A percentile compares a stretch with the other conserved stretches of the same genome.
phyloP scores from a whole-genome alignment of 768 basidiomycete genomes.

The Cubamyces sp. region DNA sequence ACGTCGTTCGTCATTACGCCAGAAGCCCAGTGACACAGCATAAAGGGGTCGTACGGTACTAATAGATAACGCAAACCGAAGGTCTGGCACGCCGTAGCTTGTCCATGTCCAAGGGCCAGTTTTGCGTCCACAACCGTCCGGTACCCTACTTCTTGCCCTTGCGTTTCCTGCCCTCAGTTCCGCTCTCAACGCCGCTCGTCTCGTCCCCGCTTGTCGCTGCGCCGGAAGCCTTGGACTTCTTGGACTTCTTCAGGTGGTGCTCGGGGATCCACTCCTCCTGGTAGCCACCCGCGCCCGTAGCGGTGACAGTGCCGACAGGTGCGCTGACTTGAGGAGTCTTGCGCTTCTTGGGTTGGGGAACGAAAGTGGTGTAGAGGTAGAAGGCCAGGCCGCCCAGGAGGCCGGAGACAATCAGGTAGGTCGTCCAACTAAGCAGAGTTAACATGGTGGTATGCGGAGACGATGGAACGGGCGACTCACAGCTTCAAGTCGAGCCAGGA shows the following conservation, averaged over 20 bases:
- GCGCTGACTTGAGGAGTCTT: conserved; percentile 53
- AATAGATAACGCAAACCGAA: conserved; percentile 16
- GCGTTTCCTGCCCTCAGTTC: conserved; percentile 52
- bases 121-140: conserved; percentile 15
- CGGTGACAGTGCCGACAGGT: conserved; percentile 61
- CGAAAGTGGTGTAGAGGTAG: conserved; percentile 64
- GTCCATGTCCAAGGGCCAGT: conserved; percentile 8
- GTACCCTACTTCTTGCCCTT: conserved; percentile 54
- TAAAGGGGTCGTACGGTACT: conserved; percentile 1
- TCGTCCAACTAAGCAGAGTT: conserved; percentile 52
- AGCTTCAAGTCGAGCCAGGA: conserved; percentile 82
- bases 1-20: not conserved
- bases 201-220: conserved; percentile 72
- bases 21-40: not conserved
- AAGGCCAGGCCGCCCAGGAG: conserved; percentile 67
- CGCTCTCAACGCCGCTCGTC: conserved; percentile 48
- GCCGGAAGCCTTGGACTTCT: conserved; percentile 52
- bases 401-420: conserved; percentile 71
- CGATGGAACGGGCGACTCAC: conserved; percentile 47
- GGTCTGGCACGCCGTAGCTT: conserved; percentile 6
- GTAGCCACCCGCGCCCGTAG: conserved; percentile 70
- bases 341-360: conserved; percentile 67
- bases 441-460: conserved; percentile 12
- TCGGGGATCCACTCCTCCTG: conserved; percentile 95
- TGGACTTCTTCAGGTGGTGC: conserved; percentile 77